Evolutionary conservation across 208 protist species (phyloP).

Genomic region (Trypanosoma theileri): DNA sequence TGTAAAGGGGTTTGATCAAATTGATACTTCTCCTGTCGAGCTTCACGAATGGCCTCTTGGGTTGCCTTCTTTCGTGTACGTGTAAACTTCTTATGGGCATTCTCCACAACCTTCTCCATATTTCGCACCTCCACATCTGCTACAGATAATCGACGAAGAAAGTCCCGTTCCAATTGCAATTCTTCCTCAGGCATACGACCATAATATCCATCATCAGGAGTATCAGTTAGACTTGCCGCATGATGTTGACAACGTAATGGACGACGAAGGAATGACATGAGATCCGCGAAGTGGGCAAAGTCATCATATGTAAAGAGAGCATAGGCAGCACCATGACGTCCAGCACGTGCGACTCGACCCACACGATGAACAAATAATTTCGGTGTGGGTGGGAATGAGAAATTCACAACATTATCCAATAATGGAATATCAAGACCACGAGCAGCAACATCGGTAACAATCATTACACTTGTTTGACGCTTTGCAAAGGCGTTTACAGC

Average conservation of each 20-base stretch:
- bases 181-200: slow-evolving; percentile 85
- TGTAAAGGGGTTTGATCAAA: slow-evolving; percentile 81
- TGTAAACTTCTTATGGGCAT: slow-evolving; percentile 89
- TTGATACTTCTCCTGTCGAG: slow-evolving; percentile 71
- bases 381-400: slow-evolving; percentile 96
- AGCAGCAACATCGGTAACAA: slow-evolving; percentile 99
- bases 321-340: slow-evolving; percentile 93
- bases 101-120: slow-evolving; percentile 79
- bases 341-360: slow-evolving; percentile 98
- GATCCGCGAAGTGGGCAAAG: slow-evolving; percentile 90
- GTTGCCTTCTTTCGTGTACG: slow-evolving; percentile 89
- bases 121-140: slow-evolving; percentile 79
- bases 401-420: slow-evolving; percentile 99
- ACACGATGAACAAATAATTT: slow-evolving; percentile 98
- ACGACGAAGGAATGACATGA: slow-evolving; percentile 84
- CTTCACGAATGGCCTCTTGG: slow-evolving; percentile 85
- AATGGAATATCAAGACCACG: slow-evolving; percentile 99
- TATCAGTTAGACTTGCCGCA: slow-evolving; percentile 69
- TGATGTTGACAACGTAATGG: slow-evolving; percentile 59
- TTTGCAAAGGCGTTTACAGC: slow-evolving; percentile 94
- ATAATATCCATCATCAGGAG: slow-evolving; percentile 87
- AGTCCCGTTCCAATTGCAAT: slow-evolving; percentile 86
- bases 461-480: slow-evolving; percentile 88
- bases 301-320: slow-evolving; percentile 97
- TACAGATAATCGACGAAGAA: slow-evolving; percentile 58